Evolutionary conservation across 140 eudicot species (phyloP), one percentile per base, ranked within the genome.

Genomic region (Erigeron philadelphicus): DNA sequence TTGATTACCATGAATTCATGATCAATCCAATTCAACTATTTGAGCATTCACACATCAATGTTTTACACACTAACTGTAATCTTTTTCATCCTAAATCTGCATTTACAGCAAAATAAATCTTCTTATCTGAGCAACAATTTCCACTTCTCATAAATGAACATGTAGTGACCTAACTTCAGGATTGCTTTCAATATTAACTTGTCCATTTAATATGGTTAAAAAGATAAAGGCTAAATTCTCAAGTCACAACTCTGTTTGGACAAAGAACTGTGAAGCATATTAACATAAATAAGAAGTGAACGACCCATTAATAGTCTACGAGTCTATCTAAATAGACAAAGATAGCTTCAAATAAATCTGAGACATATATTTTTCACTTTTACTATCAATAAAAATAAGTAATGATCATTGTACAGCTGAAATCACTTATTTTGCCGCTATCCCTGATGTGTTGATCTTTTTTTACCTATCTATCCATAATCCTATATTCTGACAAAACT

Each of bases 401-500:
- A 31, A 31, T 31, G 38, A 31, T 3, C 38, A 31, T 31, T 31
- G 38, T 31, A 31, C 38, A 31, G 18, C 50, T 49, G 19, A 53
- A 52, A 68, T 11, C 1, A 0, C 3, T 54, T 55, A 12, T 19
- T 41, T 54, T 55, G 64, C 12, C 62, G 42, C 50, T 2, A 69
- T 69, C 1, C 53, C 64, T 17, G 5, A 31, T 31, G 38, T 31
- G 38, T 31, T 52, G 10, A n/a, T 68, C 49, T 15, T 50, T 16
- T 55, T 41, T 54, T 68, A 42, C 53, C 53, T 11, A 69, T 69
- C 43, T 41, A 56, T 55, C 54, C 9, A 54, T 23, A 55, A 56
- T 55, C 54, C 9, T 19, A 42, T 69, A 40, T 16, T 18, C 4
- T 69, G 12, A 68, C 52, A 52, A 9, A 38, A 53, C 25, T 52